Evolutionary conservation across 2,329 filamentous ascomycete genomes (phyloP), one percentile per base, ranked within the genome.

Genomic region (Graphiopsis chlorocephala): DNA sequence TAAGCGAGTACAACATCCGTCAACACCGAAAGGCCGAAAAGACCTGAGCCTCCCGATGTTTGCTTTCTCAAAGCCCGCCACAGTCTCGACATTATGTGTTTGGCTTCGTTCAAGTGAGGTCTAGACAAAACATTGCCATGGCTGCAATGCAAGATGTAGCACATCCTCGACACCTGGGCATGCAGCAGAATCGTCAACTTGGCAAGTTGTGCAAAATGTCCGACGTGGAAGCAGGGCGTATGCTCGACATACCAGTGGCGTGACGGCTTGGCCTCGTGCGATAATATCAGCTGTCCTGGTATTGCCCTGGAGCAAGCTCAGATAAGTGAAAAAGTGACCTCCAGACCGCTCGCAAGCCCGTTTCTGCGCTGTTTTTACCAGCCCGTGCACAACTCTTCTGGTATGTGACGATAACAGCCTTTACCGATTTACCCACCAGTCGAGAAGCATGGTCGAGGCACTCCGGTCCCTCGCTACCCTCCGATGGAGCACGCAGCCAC

Each of bases 401-500:
- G 28, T n/a, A 60, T 48, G 38, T 60, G 25, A 47, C 25, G 26
- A 28, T 26, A 28, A 60, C 11, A 10, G 31, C 29, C 31, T n/a
- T 38, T 31, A 33, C 25, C 33, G n/a, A 28, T 52, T 28, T 45
- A 23, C 38, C 8, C 38, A 45, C 38, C 4, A 20, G 38, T 23
- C 38, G 50, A 31, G 31, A 26, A 48, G 7, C 17, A 47, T 60
- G 57, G 15, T 48, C 10, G 57, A 66, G 50, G 64, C 64, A 42
- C 20, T 66, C 4, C 60, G 33, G 38, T 42, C 61, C 10, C 61
- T 66, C 42, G 26, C 47, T 17, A 58, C 29, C 15, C 61, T 66
- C 14, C 64, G 64, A 20, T 66, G 64, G 64, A 52, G 53, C 53
- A 23, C 64, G 28, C 47, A 59, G 52, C 48, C 31, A 20, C 64